Conservation (phyloP, 305 asterid genomes). For the Solanum hybrid region DNA sequence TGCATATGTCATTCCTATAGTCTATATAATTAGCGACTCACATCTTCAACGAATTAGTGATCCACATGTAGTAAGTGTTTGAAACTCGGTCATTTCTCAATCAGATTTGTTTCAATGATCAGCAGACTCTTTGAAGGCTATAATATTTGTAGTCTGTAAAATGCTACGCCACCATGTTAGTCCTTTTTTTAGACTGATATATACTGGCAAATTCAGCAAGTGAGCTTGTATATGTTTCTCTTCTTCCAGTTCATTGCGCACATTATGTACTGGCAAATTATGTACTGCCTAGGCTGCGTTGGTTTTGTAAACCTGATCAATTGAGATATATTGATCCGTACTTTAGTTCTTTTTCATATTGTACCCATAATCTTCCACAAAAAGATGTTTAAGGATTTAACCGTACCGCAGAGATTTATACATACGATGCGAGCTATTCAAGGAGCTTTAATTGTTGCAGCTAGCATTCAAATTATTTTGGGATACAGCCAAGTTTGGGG, state of each 20-base stretch:
- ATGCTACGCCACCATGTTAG: neutral
- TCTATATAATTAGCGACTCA: slow-evolving; percentile 67
- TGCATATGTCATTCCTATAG: slow-evolving; percentile 72
- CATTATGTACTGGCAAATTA: too few species aligned
- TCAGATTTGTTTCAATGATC: neutral
- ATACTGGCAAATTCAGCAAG: neutral
- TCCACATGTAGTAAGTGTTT: slow-evolving; percentile 53
- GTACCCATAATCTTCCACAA: neutral
- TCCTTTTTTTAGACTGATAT: neutral
- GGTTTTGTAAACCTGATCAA: neutral
- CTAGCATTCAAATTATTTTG: slow-evolving; percentile 79
- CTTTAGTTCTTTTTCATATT: neutral
- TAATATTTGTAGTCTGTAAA: neutral
- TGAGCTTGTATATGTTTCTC: neutral
- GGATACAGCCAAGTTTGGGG: slow-evolving; percentile 99
- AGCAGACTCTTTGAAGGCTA: neutral
- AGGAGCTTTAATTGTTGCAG: slow-evolving; percentile 89
- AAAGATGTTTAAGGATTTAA: slow-evolving; percentile 1
- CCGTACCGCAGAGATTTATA: slow-evolving; percentile 56
- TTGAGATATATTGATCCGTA: neutral
- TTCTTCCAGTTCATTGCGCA: neutral
- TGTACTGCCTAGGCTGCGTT: neutral
- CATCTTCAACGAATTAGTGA: slow-evolving; percentile 56
- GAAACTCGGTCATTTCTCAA: neutral
- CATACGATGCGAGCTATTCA: slow-evolving; percentile 96